A percentile compares a stretch with the other conserved stretches of the same genome.
These are phyloP conservation scores for Grigorovia yakushimaensis DNA, from an alignment of 805 yeast genomes.

Conservation along the genomic window DNA sequence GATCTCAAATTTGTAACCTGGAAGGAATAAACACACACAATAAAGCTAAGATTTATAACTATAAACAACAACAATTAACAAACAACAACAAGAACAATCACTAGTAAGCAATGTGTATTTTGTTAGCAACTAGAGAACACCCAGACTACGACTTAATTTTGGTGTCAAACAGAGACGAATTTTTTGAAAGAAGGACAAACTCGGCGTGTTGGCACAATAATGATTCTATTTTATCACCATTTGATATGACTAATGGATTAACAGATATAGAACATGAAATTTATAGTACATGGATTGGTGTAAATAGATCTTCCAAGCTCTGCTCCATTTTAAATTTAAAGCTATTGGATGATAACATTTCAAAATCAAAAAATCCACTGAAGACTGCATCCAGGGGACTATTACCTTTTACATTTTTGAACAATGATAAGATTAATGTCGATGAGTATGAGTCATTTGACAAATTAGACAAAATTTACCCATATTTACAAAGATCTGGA, in stretches of 20 bases:
- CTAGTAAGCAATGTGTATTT: conserved; percentile 67
- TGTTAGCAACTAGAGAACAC: conserved; percentile 57
- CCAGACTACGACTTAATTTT: conserved; percentile 67
- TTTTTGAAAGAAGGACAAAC: conserved; percentile 60
- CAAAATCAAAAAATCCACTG: background rate
- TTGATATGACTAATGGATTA: conserved; percentile 37
- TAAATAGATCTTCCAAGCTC: conserved; percentile 45
- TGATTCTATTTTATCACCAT: conserved; percentile 47
- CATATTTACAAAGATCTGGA: conserved; percentile 17
- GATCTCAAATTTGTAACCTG: no score
- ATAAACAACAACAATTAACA: no score
- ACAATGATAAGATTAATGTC: conserved; percentile 14
- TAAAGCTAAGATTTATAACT: background rate
- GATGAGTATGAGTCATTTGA: conserved; percentile 20
- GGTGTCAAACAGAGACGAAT: conserved; percentile 84
- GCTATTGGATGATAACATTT: conserved; percentile 30
- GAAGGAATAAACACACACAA: no score
- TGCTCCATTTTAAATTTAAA: conserved; percentile 66
- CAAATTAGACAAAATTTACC: conserved; percentile 16
- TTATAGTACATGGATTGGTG: conserved; percentile 91
- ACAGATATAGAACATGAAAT: conserved; percentile 27
- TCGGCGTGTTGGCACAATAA: conserved; percentile 35
- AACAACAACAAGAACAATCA: background rate
- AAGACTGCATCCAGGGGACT: conserved; percentile 35
- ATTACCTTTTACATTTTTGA: conserved; percentile 34